Evolutionary conservation across 192 early-diverging fungal genomes (phyloP).

Genomic region (Coemansia sp.): DNA sequence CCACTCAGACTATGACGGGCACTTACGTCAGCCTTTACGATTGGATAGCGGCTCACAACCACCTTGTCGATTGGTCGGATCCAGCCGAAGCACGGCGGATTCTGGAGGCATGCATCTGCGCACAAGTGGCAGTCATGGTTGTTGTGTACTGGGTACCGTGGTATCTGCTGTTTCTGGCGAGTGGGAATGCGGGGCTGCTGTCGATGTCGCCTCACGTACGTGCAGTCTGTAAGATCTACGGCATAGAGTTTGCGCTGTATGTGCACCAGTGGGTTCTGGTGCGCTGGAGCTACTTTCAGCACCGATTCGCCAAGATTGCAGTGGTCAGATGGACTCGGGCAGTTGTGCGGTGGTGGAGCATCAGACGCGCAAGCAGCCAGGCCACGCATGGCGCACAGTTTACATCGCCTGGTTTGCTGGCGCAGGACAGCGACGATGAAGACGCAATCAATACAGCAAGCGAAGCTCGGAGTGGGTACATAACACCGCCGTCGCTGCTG

Average conservation of each 20-base stretch:
- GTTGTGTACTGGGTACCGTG: slow-evolving; percentile 47
- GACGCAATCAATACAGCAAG: neutral
- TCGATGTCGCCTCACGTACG: slow-evolving; percentile 50
- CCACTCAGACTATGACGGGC: slow-evolving; percentile 53
- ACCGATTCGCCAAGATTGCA: slow-evolving; percentile 6
- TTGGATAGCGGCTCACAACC: slow-evolving; percentile 42
- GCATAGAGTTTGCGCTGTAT: slow-evolving; percentile 33
- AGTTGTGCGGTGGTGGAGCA: neutral
- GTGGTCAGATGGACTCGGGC: slow-evolving; percentile 12
- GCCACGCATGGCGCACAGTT: slow-evolving; percentile 3
- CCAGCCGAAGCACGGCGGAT: slow-evolving; percentile 30
- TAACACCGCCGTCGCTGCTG: slow-evolving; percentile 44
- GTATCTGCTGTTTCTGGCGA: slow-evolving; percentile 40
- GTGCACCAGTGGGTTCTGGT: slow-evolving; percentile 28
- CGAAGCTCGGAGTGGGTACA: slow-evolving; percentile 27
- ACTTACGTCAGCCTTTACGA: slow-evolving; percentile 43
- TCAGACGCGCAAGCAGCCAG: neutral
- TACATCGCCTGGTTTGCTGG: slow-evolving; percentile 11
- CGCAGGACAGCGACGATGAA: slow-evolving; percentile 18
- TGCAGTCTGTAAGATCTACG: slow-evolving; percentile 46
- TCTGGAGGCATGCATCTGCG: slow-evolving; percentile 25
- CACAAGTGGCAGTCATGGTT: slow-evolving; percentile 32
- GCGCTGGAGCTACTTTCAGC: slow-evolving; percentile 6
- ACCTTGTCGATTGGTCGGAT: slow-evolving; percentile 50
- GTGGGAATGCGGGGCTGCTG: slow-evolving; percentile 39